Base-by-base conservation (phyloP, 768 basidiomycete genomes). In the Steccherinum ochraceum region DNA sequence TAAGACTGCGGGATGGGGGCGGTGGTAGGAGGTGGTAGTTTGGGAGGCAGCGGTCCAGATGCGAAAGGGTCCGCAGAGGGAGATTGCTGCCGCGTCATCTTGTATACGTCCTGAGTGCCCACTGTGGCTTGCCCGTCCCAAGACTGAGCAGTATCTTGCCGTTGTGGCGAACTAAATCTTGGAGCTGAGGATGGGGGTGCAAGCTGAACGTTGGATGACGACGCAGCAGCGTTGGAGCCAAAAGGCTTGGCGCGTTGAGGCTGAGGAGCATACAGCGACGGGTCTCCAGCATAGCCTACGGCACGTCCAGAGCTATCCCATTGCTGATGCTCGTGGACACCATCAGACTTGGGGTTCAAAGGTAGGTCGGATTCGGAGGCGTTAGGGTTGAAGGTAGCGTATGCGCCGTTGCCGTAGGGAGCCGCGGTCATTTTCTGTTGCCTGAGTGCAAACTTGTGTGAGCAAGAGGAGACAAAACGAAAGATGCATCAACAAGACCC, bases 251-350 rank as follows among this genome's bases (percentile, higher is more conserved):
- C 30, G 30, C 51, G 49, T 19, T 67, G 69, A 18, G 81, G 80
- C 48, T 75, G 70, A 5, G 83, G 81, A 10, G 79, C 77, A 39
- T 76, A 65, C 49, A 83, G 62, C 26, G 56, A 69, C 20, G 73
- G 73, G 48, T 78, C 75, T 7, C 66, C 25, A 10, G 69, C 58
- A 56, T 77, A 74, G 19, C 80, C 79, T 5, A 78, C 57, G 11
- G 80, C 80, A 46, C 56, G 73, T 19, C 79, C 77, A 12, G 56
- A 54, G n/a, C 56, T 65, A 55, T 78, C 78, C 79, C 80, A 83
- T 61, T 71, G 71, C 59, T 81, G 79, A 56, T 53, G 21, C 52
- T 40, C 49, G 11, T 51, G 19, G 18, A 39, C 53, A 20, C 47
- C 55, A n/a, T 69, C 62, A 3, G 65, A 64, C 1, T 59, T 60